Evolutionary conservation across 176 grass and related monocot genomes (phyloP), one percentile per base, ranked within the genome.

Genomic region (Pharus latifolius): DNA sequence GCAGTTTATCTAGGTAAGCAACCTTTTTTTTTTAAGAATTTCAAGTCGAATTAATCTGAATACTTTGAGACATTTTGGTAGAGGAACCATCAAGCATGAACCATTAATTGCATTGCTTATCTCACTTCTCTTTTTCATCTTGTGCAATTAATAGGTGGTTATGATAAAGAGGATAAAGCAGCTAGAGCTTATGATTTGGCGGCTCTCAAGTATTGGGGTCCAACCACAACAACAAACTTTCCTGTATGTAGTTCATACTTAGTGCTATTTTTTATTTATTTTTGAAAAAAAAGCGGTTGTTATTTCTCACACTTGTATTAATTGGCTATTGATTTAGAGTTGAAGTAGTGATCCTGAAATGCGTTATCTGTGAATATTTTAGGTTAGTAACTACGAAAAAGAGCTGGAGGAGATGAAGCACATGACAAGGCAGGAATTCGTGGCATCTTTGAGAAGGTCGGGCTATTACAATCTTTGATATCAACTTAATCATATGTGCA

Each of bases 101-200:
- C n/a, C 55, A 1, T 14, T 15, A 23, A 61, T 58, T 47, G 11
- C 5, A 1, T 28, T 31, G 6, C 0, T 14, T 10, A 49, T 53
- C 17, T 70, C 15, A 44, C 25, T 63, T 71, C n/a, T n/a, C 16
- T 59, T 12, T 56, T 35, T 28, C 14, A 58, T 69, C 22, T 42
- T 52, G 5, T 55, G 7, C 69, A 19, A 7, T 29, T 89, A 23
- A 19, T 76, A 99, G 95, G 95, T 65, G 95, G 95, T 9, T 99
- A 99, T 88, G 95, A 99, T 57, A 99, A 99, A 76, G 95, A 99
- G 74, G 95, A 99, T 19, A 99, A 99, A 73, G 95, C 95, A 35
- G 95, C 95, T 56, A 94, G 95, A 72, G 75, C 95, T 67, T 99
- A 99, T 65, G 95, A 99, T 88, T 84, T 99, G 69, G 90, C 95